These are phyloP conservation scores for Lachnellula subtilissima DNA, from an alignment of 2,329 filamentous ascomycete genomes.

Conservation along the genomic window DNA sequence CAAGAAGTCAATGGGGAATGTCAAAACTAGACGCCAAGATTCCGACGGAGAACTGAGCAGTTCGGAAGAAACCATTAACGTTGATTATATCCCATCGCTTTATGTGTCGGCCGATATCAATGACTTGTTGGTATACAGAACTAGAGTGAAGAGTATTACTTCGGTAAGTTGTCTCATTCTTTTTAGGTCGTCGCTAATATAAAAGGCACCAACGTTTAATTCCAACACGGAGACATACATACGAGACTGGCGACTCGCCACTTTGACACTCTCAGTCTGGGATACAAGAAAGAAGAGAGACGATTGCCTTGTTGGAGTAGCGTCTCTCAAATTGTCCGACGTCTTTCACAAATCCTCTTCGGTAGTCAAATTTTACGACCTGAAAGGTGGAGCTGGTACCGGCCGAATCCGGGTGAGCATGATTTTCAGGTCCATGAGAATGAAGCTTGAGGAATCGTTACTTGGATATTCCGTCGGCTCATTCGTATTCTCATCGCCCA, in stretches of 20 bases:
- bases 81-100: constrained; percentile 19
- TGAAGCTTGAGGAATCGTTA: constrained; percentile 17
- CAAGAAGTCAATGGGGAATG: constrained; percentile 19
- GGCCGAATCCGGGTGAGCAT: constrained; percentile 17
- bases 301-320: constrained; percentile 18
- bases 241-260: constrained; percentile 18
- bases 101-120: constrained; percentile 20
- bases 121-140: constrained; percentile 15
- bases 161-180: too few species aligned
- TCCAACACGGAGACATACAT: constrained; percentile 16
- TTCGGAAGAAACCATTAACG: constrained; percentile 11
- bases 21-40: constrained; percentile 13
- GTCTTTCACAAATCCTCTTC: constrained; percentile 17
- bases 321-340: constrained; percentile 15
- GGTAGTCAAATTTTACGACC: constrained; percentile 17
- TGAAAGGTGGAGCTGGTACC: constrained; percentile 16
- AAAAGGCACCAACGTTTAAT: constrained; percentile 13
- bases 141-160: constrained; percentile 14
- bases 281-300: constrained; percentile 17
- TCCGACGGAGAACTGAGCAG: constrained; percentile 17
- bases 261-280: constrained; percentile 15
- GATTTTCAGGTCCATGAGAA: constrained; percentile 19
- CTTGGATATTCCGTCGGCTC: constrained; percentile 15
- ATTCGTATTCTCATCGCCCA: constrained; percentile 13
- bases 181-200: too few species aligned